A percentile compares a stretch with the other conserved stretches of the same genome.
Evolutionary conservation across 345 rosid genomes (phyloP).

Genomic region (Citrus medica): DNA sequence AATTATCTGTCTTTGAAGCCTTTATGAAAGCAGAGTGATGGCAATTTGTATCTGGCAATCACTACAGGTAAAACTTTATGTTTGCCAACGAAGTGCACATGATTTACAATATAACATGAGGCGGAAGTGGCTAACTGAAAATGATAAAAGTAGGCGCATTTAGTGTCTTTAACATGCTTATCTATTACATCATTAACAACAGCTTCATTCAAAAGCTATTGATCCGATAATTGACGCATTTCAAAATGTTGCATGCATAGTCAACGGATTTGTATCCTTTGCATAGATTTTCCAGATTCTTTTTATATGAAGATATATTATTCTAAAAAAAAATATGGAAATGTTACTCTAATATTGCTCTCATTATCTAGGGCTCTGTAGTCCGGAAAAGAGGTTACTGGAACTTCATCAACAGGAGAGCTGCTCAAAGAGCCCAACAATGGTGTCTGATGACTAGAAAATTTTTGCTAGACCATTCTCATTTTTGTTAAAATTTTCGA

Average conservation of each 20-base stretch:
- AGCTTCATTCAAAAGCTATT: not conserved
- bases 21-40: not conserved
- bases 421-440: slow-evolving; percentile 80
- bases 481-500: not conserved
- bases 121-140: not conserved
- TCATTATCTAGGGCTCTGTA: slow-evolving; percentile 60
- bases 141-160: not conserved
- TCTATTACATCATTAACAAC: not conserved
- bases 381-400: slow-evolving; percentile 65
- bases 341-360: slow-evolving; percentile 3
- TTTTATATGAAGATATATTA: not conserved
- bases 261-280: not conserved
- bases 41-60: not conserved
- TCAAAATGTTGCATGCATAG: not conserved
- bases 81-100: not conserved
- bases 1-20: not conserved
- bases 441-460: slow-evolving; percentile 55
- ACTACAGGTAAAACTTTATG: not conserved
- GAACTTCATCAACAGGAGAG: slow-evolving; percentile 76
- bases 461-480: not conserved
- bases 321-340: too few relatives aligned
- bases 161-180: not conserved
- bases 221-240: not conserved
- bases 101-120: not conserved
- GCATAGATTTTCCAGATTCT: not conserved